Percentiles rank a stretch among this genome's conserved stretches.
phyloP scores from a whole-genome alignment of 2,329 filamentous ascomycete species.

The Trichophaea hybrida region DNA sequence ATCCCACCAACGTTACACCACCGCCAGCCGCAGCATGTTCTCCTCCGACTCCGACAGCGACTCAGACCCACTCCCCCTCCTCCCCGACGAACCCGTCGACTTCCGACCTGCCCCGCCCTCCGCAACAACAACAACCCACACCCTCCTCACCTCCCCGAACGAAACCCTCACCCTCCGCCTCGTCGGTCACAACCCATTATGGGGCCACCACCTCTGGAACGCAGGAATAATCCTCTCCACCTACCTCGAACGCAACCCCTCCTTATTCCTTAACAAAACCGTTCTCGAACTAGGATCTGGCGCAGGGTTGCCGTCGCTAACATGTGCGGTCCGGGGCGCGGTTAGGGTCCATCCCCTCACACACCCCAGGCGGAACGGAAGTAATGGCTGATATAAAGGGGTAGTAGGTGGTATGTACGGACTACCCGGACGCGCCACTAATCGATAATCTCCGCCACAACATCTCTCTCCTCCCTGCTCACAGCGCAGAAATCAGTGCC shows the following conservation, averaged over 20 bases:
- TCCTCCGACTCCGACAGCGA: conserved; percentile 6
- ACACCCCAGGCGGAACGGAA: background rate
- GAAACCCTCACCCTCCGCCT: conserved; percentile 55
- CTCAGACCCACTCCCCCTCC: conserved; percentile 40
- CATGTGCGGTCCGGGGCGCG: conserved; percentile 60
- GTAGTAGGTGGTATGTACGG: conserved; percentile 55
- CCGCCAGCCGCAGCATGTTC: background rate
- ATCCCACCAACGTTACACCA: background rate
- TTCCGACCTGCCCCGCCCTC: conserved; percentile 67
- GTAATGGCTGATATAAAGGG: background rate
- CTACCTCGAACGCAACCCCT: conserved; percentile 59
- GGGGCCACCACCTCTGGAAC: conserved; percentile 88
- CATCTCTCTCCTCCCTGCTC: conserved; percentile 35
- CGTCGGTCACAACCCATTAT: conserved; percentile 74
- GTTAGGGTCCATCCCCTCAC: conserved; percentile 32
- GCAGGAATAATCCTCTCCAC: conserved; percentile 62
- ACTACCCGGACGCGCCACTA: conserved; percentile 78
- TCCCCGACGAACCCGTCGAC: conserved; percentile 70
- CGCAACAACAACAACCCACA: conserved; percentile 58
- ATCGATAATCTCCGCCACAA: conserved; percentile 58
- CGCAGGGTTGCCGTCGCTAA: conserved; percentile 67
- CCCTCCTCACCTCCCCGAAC: conserved; percentile 45
- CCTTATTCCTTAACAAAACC: conserved; percentile 49
- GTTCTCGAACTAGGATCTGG: conserved; percentile 83
- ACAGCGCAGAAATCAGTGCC: background rate